Conservation (phyloP, 2,329 filamentous ascomycete species). For the Cordyceps sp. region DNA sequence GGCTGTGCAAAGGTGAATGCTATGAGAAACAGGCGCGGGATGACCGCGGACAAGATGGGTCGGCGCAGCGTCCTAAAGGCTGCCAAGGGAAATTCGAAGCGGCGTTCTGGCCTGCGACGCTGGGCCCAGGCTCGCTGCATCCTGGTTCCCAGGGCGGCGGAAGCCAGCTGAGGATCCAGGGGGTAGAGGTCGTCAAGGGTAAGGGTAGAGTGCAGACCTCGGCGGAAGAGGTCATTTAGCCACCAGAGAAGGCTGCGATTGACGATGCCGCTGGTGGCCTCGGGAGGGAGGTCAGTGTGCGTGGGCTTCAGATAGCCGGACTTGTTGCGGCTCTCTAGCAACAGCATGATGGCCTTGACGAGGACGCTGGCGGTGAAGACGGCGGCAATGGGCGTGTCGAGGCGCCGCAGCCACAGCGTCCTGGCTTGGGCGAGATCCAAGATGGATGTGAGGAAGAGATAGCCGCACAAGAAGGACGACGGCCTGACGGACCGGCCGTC, state of each 20-base stretch:
- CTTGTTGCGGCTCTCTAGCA: slow-evolving; percentile 14
- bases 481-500: slow-evolving; percentile 14
- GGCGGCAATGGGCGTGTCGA: slow-evolving; percentile 6
- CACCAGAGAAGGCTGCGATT: slow-evolving; percentile 17
- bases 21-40: slow-evolving; percentile 10
- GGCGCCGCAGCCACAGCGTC: slow-evolving; percentile 13
- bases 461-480: slow-evolving; percentile 12
- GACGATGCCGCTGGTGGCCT: slow-evolving; percentile 16
- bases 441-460: slow-evolving; percentile 12
- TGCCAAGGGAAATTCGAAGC: slow-evolving; percentile 3
- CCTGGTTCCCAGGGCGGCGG: slow-evolving; percentile 1
- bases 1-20: slow-evolving; percentile 14
- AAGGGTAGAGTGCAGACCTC: slow-evolving; percentile 6
- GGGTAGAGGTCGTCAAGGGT: slow-evolving; percentile 4
- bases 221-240: slow-evolving; percentile 13
- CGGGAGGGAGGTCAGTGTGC: slow-evolving; percentile 8
- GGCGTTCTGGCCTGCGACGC: slow-evolving; percentile 2
- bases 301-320: slow-evolving; percentile 6
- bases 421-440: slow-evolving; percentile 13
- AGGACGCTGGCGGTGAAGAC: slow-evolving; percentile 10
- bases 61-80: not conserved
- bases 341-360: slow-evolving; percentile 11
- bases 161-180: slow-evolving; percentile 5
- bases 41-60: slow-evolving; percentile 6
- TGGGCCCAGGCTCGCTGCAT: slow-evolving; percentile 3